Evolutionary conservation across 169 alveolate genomes (phyloP).

Genomic region (Cryptosporidium ryanae): DNA sequence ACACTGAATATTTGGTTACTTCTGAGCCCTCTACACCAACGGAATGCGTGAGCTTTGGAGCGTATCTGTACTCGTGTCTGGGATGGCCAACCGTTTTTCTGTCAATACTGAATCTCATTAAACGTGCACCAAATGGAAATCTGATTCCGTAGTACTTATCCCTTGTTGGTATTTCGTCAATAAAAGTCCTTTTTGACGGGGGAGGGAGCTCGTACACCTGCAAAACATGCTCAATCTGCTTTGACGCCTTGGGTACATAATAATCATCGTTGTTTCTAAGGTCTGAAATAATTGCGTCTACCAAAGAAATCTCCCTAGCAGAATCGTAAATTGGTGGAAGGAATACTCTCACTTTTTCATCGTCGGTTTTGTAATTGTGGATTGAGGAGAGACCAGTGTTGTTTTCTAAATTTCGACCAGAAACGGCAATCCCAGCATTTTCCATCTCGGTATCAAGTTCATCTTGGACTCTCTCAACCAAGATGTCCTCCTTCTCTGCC

Average conservation of each 20-base stretch:
- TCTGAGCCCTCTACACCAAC: slow-evolving; percentile 74
- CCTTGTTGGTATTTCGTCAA: slow-evolving; percentile 35
- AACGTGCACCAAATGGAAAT: slow-evolving; percentile 62
- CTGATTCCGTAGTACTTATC: slow-evolving; percentile 46
- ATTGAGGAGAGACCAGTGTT: background rate
- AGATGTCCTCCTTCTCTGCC: slow-evolving; percentile 1
- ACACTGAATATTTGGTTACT: slow-evolving; percentile 38
- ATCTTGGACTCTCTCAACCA: background rate
- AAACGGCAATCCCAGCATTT: background rate
- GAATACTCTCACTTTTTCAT: background rate
- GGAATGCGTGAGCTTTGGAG: slow-evolving; percentile 46
- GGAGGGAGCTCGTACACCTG: slow-evolving; percentile 44
- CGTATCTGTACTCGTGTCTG: slow-evolving; percentile 53
- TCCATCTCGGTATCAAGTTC: background rate
- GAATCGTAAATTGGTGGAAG: slow-evolving; percentile 56
- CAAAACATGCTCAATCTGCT: background rate
- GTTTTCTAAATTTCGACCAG: background rate
- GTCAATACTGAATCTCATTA: slow-evolving; percentile 50
- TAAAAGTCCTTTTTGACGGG: slow-evolving; percentile 5
- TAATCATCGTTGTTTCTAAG: background rate
- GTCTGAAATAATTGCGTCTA: background rate
- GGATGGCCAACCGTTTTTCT: slow-evolving; percentile 64
- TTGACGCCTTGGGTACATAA: background rate
- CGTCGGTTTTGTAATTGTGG: background rate
- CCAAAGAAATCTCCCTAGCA: background rate